phyloP scores from a whole-genome alignment of 2,329 filamentous ascomycete genomes.

The Xylariaceae sp. region DNA sequence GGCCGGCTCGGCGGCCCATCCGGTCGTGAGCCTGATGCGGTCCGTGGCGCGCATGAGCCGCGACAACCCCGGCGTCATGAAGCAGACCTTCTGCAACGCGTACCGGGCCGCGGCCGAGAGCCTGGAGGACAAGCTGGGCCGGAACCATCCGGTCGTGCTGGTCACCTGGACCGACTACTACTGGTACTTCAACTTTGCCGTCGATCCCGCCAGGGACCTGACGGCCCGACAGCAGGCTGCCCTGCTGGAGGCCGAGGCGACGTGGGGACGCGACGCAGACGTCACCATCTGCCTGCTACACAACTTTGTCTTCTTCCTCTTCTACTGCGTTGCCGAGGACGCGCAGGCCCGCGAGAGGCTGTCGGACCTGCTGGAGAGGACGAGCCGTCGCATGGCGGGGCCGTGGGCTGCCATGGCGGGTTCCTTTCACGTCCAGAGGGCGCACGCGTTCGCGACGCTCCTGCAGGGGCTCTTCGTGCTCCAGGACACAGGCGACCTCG shows the following conservation, averaged over 20 bases:
- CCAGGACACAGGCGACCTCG: too few species aligned
- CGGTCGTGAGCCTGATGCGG: constrained; percentile 1
- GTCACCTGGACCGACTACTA: constrained; percentile 5
- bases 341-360: background rate
- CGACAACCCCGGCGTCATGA: constrained; percentile 3
- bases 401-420: background rate
- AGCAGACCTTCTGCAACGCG: constrained; percentile 2
- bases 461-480: too few species aligned
- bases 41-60: constrained; percentile 1
- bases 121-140: constrained; percentile 3
- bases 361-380: background rate
- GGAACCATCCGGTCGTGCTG: constrained; percentile 3
- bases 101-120: constrained; percentile 3
- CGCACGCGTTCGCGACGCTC: too few species aligned
- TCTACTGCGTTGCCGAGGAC: constrained; percentile 3
- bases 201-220: constrained; percentile 1
- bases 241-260: background rate
- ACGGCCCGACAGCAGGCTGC: constrained; percentile 1
- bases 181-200: constrained; percentile 5
- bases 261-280: constrained; percentile 2
- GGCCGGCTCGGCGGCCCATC: background rate
- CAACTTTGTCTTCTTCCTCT: constrained; percentile 4
- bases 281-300: constrained; percentile 2
- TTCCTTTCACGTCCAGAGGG: constrained; percentile 2
- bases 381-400: background rate